Base-by-base conservation (phyloP, 2,329 filamentous ascomycete species). In the Xylariaceae sp. region DNA sequence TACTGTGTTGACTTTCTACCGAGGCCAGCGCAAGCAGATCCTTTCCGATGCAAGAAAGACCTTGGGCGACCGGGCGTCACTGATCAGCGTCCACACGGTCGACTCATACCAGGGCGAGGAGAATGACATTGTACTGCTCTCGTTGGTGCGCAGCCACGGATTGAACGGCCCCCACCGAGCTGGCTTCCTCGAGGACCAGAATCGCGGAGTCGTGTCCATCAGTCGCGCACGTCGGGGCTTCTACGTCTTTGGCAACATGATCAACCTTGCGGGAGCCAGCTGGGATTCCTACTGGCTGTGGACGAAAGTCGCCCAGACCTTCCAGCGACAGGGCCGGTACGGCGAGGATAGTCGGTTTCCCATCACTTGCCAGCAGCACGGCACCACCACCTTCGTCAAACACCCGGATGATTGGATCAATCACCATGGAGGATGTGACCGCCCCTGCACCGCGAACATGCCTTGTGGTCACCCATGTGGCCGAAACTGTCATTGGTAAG, bases 101-200 rank as follows among this genome's bases (percentile, higher is more conserved):
- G 89, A 94, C 50, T 85, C 83, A 0, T 94, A 90, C 50, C 88
- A 94, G 55, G 88, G 88, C 10, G 87, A 94, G 48, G 87, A 94
- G 53, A 94, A 94, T 41, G 83, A 89, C 16, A 67, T 94, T 7
- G 68, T 95, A 8, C 54, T 94, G 2, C 63, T 94, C 0, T 94
- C 88, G 0, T 63, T 94, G 0, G 87, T 92, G 3, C 74, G 89
- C 27, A 88, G 80, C 43, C 82, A 80, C 22, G 48, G 60, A 2
- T 51, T 61, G 4, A 62, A 64, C 1, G 45, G 43, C 1, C 46
- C 42, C 3, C 45, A 49, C 24, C 49, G 47, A 1, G 79, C 88
- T 19, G 89, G 89, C 0, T 95, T 94, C 45, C 64, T 94, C 2
- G 66, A 70, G 2, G 76, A 82, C 36, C 56, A 61, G 40, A 76